Evolutionary conservation across 306 rosid species (phyloP).

Genomic region (Gleditsia sinensis): DNA sequence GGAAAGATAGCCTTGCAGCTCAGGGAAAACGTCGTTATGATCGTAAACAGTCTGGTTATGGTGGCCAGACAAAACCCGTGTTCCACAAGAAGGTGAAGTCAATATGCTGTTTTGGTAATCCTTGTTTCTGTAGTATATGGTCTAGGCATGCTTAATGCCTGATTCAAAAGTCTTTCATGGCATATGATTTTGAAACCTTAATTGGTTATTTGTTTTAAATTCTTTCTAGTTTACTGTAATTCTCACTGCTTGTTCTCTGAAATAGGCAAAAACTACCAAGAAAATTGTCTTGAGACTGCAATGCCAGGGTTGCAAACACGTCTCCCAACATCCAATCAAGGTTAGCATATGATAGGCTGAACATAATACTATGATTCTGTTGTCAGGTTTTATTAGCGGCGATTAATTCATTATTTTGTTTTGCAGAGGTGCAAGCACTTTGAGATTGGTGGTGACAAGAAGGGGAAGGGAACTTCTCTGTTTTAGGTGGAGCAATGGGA

Average conservation of each 20-base stretch:
- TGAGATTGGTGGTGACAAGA: conserved; percentile 59
- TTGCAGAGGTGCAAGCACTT: conserved; percentile 57
- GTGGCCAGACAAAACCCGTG: conserved; percentile 57
- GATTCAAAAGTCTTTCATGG: background rate
- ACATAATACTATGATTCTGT: background rate
- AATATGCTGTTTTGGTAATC: background rate
- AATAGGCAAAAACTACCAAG: conserved; percentile 55
- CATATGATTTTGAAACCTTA: background rate
- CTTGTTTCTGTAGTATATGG: background rate
- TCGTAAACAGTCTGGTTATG: conserved; percentile 57
- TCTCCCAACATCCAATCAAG: conserved; percentile 53
- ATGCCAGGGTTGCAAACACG: conserved; percentile 58
- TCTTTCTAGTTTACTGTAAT: background rate
- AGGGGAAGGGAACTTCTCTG: conserved; percentile 59
- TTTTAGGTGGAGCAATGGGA: conserved; percentile 36
- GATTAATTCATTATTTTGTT: background rate
- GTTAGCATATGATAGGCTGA: background rate
- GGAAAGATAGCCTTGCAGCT: conserved; percentile 53
- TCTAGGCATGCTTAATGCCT: background rate
- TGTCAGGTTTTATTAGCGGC: background rate
- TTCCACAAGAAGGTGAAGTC: conserved; percentile 51
- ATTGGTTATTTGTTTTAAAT: background rate
- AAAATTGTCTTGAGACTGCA: conserved; percentile 56
- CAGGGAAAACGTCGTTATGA: conserved; percentile 61
- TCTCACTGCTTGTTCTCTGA: background rate